Evolutionary conservation across 805 yeast genomes (phyloP), one percentile per base, ranked within the genome.

Genomic region (Ogataea salicorniae): DNA sequence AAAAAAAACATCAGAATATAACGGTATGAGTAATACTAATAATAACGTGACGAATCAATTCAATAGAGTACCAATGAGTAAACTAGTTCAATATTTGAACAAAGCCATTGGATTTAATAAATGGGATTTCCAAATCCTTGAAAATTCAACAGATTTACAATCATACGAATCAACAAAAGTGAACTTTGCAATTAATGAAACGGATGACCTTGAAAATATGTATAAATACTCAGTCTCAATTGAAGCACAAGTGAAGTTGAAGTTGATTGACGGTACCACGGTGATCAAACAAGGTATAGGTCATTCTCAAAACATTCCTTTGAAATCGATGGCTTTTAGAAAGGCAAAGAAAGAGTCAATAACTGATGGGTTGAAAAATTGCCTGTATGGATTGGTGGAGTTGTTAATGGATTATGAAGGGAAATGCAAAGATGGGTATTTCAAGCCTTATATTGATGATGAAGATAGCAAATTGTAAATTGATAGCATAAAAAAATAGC

Each of bases 71-170:
- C 53, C 62, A 6, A 34, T 57, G 23, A 37, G 46, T 18, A 50
- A 49, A 18, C 46, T 73, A 20, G 56, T 73, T 17, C 59, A 57
- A 8, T 46, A 70, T 23, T 78, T 80, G 0, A 79, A 79, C 53
- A 67, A 62, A n/a, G 61, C 70, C 8, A 77, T 76, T 64, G 83
- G 83, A 2, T 73, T 66, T 55, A 61, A 71, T 47, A 81, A 79
- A 34, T 79, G 84, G 84, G 31, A 26, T 64, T 70, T 4, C 67
- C 73, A 2, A 18, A 20, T 16, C 20, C 77, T 5, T 37, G 67
- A 13, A 61, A 58, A 5, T 58, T 55, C 13, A 46, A 54, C 8
- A 57, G 46, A 11, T 39, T 47, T 35, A 47, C 59, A 0, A 48
- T 46, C 11, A 26, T 26, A 26, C 31, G 31, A 26, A 26, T 26